These are phyloP conservation scores for Penicillium chermesinum DNA, from an alignment of 495 filamentous ascomycete genomes.

Conservation along the genomic window DNA sequence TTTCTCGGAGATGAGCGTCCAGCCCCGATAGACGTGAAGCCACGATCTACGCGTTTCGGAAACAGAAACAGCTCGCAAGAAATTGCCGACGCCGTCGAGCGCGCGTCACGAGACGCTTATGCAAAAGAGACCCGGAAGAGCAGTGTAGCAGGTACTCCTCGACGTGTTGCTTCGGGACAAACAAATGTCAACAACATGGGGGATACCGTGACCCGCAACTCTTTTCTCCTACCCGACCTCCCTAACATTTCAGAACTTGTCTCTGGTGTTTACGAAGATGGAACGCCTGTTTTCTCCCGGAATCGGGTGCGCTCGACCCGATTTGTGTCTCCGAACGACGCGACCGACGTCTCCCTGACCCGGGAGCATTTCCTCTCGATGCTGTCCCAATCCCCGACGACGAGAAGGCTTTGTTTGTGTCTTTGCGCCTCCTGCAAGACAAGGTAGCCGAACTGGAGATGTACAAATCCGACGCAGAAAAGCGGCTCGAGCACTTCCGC, in stretches of 20 bases:
- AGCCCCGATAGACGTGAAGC: conserved; percentile 38
- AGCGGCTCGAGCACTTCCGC: conserved; percentile 49
- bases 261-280: conserved; percentile 61
- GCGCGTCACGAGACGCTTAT: conserved; percentile 38
- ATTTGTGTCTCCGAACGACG: conserved; percentile 48
- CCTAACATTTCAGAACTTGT: conserved; percentile 69
- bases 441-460: conserved; percentile 59
- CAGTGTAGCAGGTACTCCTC: conserved; percentile 13
- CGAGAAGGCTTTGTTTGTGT: conserved; percentile 64
- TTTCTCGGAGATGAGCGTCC: conserved; percentile 49
- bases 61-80: conserved; percentile 40
- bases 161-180: conserved; percentile 15
- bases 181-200: conserved; percentile 23
- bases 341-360: conserved; percentile 32
- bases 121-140: conserved; percentile 31
- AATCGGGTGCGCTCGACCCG: conserved; percentile 50
- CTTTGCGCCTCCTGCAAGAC: conserved; percentile 61
- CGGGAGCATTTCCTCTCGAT: conserved; percentile 49
- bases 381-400: conserved; percentile 63
- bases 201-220: conserved; percentile 35
- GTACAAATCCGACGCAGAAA: conserved; percentile 54
- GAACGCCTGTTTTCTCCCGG: conserved; percentile 56
- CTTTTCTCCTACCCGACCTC: conserved; percentile 43
- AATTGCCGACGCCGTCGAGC: conserved; percentile 42
- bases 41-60: conserved; percentile 54